Evolutionary conservation across 1,139 yeast species (phyloP).

Genomic region (Geotrichum europaeum): DNA sequence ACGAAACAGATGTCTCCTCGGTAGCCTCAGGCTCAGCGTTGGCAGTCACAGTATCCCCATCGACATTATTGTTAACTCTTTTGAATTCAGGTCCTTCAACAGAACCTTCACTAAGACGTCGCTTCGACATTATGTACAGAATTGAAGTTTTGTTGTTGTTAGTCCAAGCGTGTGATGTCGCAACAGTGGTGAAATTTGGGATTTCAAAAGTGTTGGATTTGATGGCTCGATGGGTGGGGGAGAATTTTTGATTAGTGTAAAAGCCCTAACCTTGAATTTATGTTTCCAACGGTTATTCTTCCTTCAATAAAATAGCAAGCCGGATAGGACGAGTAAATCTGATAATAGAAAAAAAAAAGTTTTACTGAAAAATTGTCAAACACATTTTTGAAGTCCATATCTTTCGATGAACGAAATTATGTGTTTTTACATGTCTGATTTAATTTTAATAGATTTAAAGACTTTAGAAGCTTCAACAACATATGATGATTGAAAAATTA

Average conservation of each 20-base stretch:
- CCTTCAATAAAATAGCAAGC: too few relatives aligned
- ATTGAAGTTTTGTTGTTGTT: background rate
- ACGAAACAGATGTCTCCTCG: background rate
- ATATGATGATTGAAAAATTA: background rate
- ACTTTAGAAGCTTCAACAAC: background rate
- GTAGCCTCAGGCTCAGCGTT: background rate
- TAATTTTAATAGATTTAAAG: background rate
- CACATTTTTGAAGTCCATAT: too few relatives aligned
- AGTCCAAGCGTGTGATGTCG: background rate
- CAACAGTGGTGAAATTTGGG: background rate
- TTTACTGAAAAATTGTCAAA: too few relatives aligned
- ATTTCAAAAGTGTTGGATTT: background rate
- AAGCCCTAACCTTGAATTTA: background rate
- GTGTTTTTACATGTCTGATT: background rate
- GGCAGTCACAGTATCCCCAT: background rate
- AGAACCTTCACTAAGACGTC: constrained; percentile 8
- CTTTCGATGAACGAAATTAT: too few relatives aligned
- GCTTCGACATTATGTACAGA: constrained; percentile 7
- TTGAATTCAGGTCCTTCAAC: constrained; percentile 9
- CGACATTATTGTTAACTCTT: background rate
- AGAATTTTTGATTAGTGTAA: background rate
- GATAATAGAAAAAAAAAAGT: background rate
- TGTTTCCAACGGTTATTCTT: too few relatives aligned
- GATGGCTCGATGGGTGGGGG: background rate
- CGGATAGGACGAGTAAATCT: too few relatives aligned